These are phyloP conservation scores for Cladosporium sp. DNA, from an alignment of 2,329 filamentous ascomycete genomes.

Conservation along the genomic window DNA sequence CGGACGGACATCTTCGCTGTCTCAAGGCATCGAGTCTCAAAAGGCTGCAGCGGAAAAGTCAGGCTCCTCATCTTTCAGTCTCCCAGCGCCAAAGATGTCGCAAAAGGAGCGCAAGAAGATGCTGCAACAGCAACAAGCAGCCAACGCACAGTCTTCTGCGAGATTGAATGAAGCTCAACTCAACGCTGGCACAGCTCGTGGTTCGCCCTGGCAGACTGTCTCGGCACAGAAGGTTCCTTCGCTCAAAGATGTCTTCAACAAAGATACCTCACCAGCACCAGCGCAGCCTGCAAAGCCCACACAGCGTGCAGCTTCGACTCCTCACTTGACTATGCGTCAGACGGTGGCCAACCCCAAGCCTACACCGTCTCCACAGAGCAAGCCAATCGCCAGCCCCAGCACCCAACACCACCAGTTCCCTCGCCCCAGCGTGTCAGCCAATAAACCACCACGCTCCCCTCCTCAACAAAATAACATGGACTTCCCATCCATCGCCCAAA, in stretches of 20 bases:
- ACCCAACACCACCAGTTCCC: conserved; percentile 17
- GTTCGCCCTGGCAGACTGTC: conserved; percentile 63
- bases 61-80: conserved; percentile 32
- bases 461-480: conserved; percentile 38
- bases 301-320: conserved; percentile 41
- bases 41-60: conserved; percentile 34
- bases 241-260: conserved; percentile 52
- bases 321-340: conserved; percentile 63
- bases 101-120: conserved; percentile 91
- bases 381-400: conserved; percentile 27
- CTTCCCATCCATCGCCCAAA: conserved; percentile 44
- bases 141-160: conserved; percentile 32
- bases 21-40: conserved; percentile 40
- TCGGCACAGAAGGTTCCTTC: conserved; percentile 53
- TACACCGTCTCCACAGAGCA: conserved; percentile 20
- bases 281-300: conserved; percentile 34
- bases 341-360: conserved; percentile 55
- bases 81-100: conserved; percentile 66
- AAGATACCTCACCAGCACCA: conserved; percentile 36
- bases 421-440: conserved; percentile 29
- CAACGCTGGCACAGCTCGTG: conserved; percentile 15
- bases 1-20: conserved; percentile 47
- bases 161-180: conserved; percentile 27
- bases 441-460: conserved; percentile 11
- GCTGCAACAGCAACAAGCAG: conserved; percentile 63